These are phyloP conservation scores for Dictyostelium capitatum DNA, from an alignment of 78 protist species.

Conservation along the genomic window DNA sequence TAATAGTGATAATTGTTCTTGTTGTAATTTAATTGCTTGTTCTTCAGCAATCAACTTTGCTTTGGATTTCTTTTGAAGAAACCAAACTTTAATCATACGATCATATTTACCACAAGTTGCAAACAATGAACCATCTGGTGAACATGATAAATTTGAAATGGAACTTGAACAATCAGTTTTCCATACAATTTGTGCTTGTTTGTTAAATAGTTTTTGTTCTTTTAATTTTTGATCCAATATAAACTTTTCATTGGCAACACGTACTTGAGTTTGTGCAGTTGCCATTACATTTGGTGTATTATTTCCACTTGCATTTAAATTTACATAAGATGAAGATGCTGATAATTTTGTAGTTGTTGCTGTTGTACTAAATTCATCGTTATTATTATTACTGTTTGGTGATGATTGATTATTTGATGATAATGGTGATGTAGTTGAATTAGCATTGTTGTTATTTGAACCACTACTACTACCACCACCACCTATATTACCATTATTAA, in stretches of 20 bases:
- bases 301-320: conserved; percentile 7
- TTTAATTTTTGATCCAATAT: conserved; percentile 2
- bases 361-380: conserved; percentile 7
- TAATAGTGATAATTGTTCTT: not conserved
- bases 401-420: not conserved
- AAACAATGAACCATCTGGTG: conserved; percentile 72
- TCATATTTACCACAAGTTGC: conserved; percentile 70
- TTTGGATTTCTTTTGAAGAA: conserved; percentile 31
- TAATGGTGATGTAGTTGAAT: not conserved
- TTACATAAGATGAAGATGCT: not conserved
- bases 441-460: not conserved
- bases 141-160: conserved; percentile 9
- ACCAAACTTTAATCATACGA: conserved; percentile 67
- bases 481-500: not conserved
- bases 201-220: conserved; percentile 46
- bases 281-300: not conserved
- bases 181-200: conserved; percentile 58
- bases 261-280: not conserved
- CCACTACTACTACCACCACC: not conserved
- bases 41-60: not conserved
- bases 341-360: not conserved
- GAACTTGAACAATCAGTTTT: conserved; percentile 41
- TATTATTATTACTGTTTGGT: not conserved
- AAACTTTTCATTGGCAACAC: conserved; percentile 8
- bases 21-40: not conserved